Percentiles rank a stretch among this genome's conserved stretches.
These are phyloP conservation scores for Cladosporium halotolerans DNA, from an alignment of 2,329 filamentous ascomycete genomes.

Conservation along the genomic window DNA sequence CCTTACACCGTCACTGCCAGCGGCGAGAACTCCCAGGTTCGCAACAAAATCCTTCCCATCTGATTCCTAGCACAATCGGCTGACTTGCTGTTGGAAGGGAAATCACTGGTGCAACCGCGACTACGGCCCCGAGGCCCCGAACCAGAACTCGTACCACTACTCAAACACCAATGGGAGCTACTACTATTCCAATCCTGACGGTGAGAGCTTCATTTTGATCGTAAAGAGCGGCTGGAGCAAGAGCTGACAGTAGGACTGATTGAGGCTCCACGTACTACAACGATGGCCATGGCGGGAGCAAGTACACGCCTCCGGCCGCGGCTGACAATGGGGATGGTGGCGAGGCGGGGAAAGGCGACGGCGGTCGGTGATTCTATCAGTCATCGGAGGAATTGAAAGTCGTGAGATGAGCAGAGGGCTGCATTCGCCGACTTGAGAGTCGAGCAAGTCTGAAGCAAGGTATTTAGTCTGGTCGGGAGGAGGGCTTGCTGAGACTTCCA, in stretches of 20 bases:
- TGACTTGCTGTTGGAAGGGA: conserved; percentile 41
- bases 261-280: conserved; percentile 61
- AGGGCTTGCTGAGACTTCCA: no score
- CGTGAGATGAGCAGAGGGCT: no score
- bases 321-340: no score
- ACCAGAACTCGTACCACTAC: conserved; percentile 60
- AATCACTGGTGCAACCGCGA: conserved; percentile 63
- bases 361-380: no score
- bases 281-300: conserved; percentile 50
- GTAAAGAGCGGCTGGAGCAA: conserved; percentile 60
- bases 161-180: conserved; percentile 59
- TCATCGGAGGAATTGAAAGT: no score
- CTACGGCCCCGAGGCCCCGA: conserved; percentile 51
- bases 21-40: conserved; percentile 58
- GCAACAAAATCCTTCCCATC: not conserved
- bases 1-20: conserved; percentile 36
- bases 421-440: no score
- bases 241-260: conserved; percentile 1
- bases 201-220: conserved; percentile 30
- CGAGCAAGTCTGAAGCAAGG: no score
- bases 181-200: conserved; percentile 61
- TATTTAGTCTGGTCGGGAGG: no score
- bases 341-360: no score
- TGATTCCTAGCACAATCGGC: not conserved
- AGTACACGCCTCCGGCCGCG: conserved; percentile 45